Evolutionary conservation across 345 rosid genomes (phyloP), one percentile per base, ranked within the genome.

Genomic region (Cochlearia excelsa): DNA sequence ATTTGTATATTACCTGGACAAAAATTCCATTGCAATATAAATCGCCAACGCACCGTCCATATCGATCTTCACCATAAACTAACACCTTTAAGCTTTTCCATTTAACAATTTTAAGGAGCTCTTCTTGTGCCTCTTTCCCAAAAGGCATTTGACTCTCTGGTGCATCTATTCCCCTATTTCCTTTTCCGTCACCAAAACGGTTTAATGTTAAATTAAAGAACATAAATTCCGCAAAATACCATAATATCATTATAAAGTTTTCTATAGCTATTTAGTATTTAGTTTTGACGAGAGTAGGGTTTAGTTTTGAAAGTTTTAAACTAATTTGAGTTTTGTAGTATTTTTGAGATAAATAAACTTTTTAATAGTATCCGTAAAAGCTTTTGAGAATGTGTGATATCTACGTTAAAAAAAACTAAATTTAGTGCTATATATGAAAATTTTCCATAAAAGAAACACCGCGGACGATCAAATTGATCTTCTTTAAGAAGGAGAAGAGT

Each of bases 81-180:
- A 84, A 63, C 37, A 86, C 74, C 54, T 81, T 84, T 72, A 88
- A 59, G 45, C 80, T 65, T 79, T 84, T 86, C 30, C 95, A 81
- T 45, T 79, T 54, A 58, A 90, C 84, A 54, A 88, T 71, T 64
- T 80, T 84, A 34, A 46, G 30, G 26, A 88, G 73, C 61, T 77
- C 95, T 27, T 82, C 62, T 40, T 82, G 78, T 30, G 98, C 87
- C 69, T 92, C 85, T 68, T 83, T 60, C 16, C 98, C 96, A 34
- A 63, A 84, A 0, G 88, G 88, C 98, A 92, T 92, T 51, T 48
- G 40, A 45, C 84, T 74, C 74, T 88, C 93, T 9, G 91, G 98
- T 59, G 97, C 90, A 78, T 92, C 98, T 59, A 92, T 88, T 60
- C 97, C 98, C 76, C 95, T 92, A 64, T 49, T 57, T 46, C 30